Conservation (phyloP, 768 basidiomycete genomes). For the Tubosaeta sp. region DNA sequence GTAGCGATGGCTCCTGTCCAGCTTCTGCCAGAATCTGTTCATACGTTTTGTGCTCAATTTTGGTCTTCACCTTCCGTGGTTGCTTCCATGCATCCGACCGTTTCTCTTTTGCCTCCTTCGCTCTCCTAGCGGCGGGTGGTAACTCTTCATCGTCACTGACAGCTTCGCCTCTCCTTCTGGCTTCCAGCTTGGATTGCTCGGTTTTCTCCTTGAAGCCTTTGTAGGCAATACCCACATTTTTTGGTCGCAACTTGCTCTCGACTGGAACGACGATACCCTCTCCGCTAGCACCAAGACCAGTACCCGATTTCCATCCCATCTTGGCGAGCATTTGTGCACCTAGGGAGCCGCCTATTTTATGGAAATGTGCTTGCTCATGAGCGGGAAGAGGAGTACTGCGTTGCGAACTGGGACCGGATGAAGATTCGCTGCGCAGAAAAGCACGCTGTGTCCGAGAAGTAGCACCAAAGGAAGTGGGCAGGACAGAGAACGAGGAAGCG, state of each 20-base stretch:
- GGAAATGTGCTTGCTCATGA: slow-evolving; percentile 77
- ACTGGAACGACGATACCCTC: slow-evolving; percentile 88
- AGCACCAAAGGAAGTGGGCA: slow-evolving; percentile 39
- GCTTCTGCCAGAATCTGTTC: slow-evolving; percentile 93
- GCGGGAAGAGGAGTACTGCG: slow-evolving; percentile 52
- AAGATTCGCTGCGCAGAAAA: slow-evolving; percentile 52
- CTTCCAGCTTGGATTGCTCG: slow-evolving; percentile 78
- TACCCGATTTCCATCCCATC: slow-evolving; percentile 91
- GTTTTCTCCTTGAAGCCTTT: slow-evolving; percentile 88
- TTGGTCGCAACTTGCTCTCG: slow-evolving; percentile 79
- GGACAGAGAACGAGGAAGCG: slow-evolving; percentile 19
- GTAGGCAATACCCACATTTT: slow-evolving; percentile 83
- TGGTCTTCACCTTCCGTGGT: slow-evolving; percentile 79
- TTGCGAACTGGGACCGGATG: slow-evolving; percentile 38
- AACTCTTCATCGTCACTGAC: slow-evolving; percentile 69
- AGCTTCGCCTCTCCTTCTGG: slow-evolving; percentile 64
- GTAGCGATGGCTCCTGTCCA: slow-evolving; percentile 49
- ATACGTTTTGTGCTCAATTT: slow-evolving; percentile 92
- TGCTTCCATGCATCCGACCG: slow-evolving; percentile 82
- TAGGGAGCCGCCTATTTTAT: slow-evolving; percentile 67
- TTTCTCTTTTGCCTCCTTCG: slow-evolving; percentile 54
- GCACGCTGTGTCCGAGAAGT: slow-evolving; percentile 38
- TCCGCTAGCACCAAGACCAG: slow-evolving; percentile 68
- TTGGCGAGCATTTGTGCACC: slow-evolving; percentile 90
- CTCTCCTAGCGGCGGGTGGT: slow-evolving; percentile 27